Base-by-base conservation (phyloP, 2,329 filamentous ascomycete genomes). In the Calonectria montana region DNA sequence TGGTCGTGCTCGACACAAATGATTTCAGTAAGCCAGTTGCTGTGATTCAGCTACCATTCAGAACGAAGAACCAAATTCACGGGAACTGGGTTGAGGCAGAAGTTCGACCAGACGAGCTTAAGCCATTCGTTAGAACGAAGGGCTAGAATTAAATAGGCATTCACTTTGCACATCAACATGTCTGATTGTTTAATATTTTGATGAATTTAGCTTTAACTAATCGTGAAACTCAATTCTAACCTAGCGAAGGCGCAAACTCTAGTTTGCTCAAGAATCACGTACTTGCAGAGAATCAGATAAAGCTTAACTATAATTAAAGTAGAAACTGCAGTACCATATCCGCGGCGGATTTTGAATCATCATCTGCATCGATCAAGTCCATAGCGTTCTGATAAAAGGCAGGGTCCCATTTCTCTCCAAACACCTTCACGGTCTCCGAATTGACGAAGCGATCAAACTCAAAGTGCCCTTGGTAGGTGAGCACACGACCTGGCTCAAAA, bases 391-490 rank as follows among this genome's bases (percentile, higher is more conserved):
- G 65, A 8, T 70, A 66, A 5, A 47, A 48, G 2, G 37, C 37
- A 9, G 73, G 45, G 3, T 76, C 72, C 76, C 76, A 78, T 15
- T 63, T 65, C 2, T 70, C 69, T 3, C 82, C 82, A 68, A 84
- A 84, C 1, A 81, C 77, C 64, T 81, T 81, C 25, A 85, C 67
- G 1, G 79, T 82, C 76, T 86, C 82, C 0, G 78, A 74, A 63
- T 84, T 86, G 12, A 86, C 77, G 65, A 84, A 85, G 0, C 77
- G 68, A 71, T 86, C 82, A 74, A 86, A 87, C 67, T 86, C 85
- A 25, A 84, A 85, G 71, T 86, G 84, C 0, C 84, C 84, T 57
- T 86, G 84, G 29, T 82, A 82, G 0, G 84, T 86, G 21, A 87
- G 75, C 0, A 86, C 76, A 0, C 83, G 77, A 0, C 82, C 81